phyloP scores from a whole-genome alignment of 2,329 filamentous ascomycete genomes.

The Dactylellina sp. region DNA sequence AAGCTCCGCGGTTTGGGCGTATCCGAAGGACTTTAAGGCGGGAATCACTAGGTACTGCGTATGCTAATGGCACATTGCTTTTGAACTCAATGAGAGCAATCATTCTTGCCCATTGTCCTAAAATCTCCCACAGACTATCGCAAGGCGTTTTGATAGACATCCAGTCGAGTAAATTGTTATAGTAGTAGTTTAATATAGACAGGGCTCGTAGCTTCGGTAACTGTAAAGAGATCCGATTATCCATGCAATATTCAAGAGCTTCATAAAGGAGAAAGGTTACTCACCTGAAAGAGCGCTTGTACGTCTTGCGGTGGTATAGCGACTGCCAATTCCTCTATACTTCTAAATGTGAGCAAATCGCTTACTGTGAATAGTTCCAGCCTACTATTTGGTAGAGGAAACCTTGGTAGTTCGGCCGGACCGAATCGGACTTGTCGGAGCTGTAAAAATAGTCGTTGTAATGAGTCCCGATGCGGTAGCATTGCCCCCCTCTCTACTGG shows the following conservation, averaged over 20 bases:
- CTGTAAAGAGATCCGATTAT: no score
- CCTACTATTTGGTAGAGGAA: background rate
- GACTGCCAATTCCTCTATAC: constrained; percentile 2
- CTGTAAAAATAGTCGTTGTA: constrained; percentile 3
- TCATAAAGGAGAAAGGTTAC: background rate
- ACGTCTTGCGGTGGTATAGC: background rate
- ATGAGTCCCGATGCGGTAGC: background rate
- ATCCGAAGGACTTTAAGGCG: background rate
- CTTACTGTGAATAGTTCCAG: background rate
- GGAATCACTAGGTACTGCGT: background rate
- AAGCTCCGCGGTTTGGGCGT: background rate
- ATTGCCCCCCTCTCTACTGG: constrained; percentile 12
- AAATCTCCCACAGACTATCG: background rate
- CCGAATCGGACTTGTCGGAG: background rate
- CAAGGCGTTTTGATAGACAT: background rate
- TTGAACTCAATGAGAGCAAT: background rate
- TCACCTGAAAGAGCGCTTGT: constrained; percentile 2
- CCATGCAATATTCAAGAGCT: no score
- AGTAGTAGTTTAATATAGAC: constrained; percentile 7
- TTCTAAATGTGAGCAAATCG: constrained; percentile 3
- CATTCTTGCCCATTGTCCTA: background rate
- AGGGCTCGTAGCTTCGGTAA: background rate
- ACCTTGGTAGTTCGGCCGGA: background rate
- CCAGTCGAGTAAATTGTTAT: background rate
- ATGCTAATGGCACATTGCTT: background rate